phyloP scores from a whole-genome alignment of 75 land plant genomes.

The Pinus tabuliformis region DNA sequence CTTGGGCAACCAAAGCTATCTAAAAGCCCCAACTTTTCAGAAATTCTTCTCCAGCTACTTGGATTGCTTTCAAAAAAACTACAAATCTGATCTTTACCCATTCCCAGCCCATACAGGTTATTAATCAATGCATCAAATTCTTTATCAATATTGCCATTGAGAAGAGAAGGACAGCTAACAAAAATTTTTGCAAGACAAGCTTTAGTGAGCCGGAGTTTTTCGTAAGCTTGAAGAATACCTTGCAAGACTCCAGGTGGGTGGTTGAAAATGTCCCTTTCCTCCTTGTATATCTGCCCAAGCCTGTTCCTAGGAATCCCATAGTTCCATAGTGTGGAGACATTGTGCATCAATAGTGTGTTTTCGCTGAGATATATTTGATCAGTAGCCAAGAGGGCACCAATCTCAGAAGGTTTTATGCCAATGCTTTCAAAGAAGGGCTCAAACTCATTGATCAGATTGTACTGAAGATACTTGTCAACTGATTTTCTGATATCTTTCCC shows the following conservation, averaged over 20 bases:
- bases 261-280: slow-evolving; percentile 31
- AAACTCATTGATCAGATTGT: slow-evolving; percentile 60
- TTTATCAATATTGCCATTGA: slow-evolving; percentile 28
- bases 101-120: slow-evolving; percentile 21
- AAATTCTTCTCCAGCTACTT: background rate
- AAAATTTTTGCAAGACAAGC: slow-evolving; percentile 21
- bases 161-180: slow-evolving; percentile 32
- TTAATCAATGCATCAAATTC: slow-evolving; percentile 26
- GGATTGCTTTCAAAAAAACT: background rate
- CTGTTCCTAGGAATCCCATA: slow-evolving; percentile 43
- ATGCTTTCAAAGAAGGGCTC: slow-evolving; percentile 76
- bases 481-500: slow-evolving; percentile 6
- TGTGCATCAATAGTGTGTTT: slow-evolving; percentile 36
- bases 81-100: slow-evolving; percentile 25
- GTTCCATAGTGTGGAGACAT: slow-evolving; percentile 36
- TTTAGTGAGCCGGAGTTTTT: slow-evolving; percentile 25
- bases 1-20: background rate
- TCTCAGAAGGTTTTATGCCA: slow-evolving; percentile 47
- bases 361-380: slow-evolving; percentile 41
- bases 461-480: slow-evolving; percentile 27
- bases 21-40: slow-evolving; percentile 3
- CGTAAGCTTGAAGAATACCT: slow-evolving; percentile 30
- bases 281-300: slow-evolving; percentile 48
- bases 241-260: slow-evolving; percentile 31
- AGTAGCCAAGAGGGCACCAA: slow-evolving; percentile 26